Evolutionary conservation across 177 flowering plant genomes (phyloP).

Genomic region (Vitis hybrid): DNA sequence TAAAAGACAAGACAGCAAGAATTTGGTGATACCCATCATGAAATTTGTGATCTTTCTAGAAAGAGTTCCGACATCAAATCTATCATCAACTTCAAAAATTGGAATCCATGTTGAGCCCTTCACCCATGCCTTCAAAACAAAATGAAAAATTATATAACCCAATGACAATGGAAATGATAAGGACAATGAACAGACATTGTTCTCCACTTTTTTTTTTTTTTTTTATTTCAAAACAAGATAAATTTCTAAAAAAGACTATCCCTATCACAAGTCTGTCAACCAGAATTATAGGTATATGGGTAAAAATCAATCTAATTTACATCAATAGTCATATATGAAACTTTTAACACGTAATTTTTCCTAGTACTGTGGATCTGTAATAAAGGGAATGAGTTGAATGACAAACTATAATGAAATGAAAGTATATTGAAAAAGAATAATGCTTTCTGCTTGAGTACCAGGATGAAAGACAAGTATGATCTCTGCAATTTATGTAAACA

Average conservation of each 20-base stretch:
- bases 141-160: slow-evolving; percentile 1
- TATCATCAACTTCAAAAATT: slow-evolving; percentile 72
- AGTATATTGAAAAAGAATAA: not conserved
- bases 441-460: not conserved
- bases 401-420: not conserved
- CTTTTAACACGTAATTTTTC: not conserved
- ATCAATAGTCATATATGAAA: not conserved
- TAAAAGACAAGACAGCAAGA: slow-evolving; percentile 5
- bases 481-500: not conserved
- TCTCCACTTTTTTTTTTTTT: too few relatives aligned
- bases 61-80: slow-evolving; percentile 60
- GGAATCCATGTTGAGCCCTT: slow-evolving; percentile 95
- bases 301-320: not conserved
- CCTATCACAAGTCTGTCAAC: too few relatives aligned
- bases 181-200: too few relatives aligned
- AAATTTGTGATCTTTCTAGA: slow-evolving; percentile 71
- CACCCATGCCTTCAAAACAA: slow-evolving; percentile 80
- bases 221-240: too few relatives aligned
- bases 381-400: not conserved
- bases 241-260: too few relatives aligned
- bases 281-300: too few relatives aligned
- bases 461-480: not conserved
- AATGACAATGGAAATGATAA: not conserved
- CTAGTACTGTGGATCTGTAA: not conserved
- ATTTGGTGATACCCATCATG: slow-evolving; percentile 64